phyloP scores from a whole-genome alignment of 331 rosid species.

The Malus hybrid region DNA sequence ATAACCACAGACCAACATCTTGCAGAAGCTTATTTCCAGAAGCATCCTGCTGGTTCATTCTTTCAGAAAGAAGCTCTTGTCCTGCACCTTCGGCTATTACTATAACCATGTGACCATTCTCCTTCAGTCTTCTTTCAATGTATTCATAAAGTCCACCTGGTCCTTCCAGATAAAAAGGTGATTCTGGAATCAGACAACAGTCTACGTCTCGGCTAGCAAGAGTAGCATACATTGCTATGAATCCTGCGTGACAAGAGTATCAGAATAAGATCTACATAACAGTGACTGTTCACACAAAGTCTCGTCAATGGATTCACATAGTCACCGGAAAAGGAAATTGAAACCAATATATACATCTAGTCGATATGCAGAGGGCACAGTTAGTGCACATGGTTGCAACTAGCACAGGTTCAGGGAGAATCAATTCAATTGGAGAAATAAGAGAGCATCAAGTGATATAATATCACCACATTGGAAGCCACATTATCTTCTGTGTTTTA shows the following conservation, averaged over 20 bases:
- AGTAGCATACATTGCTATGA: constrained; percentile 50
- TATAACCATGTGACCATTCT: constrained; percentile 49
- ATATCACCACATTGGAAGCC: not conserved
- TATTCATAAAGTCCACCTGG: constrained; percentile 36
- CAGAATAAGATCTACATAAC: not conserved
- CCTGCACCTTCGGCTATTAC: constrained; percentile 54
- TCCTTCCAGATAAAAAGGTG: constrained; percentile 50
- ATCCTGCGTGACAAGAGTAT: constrained; percentile 17
- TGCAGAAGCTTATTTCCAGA: constrained; percentile 34
- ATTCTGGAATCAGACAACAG: constrained; percentile 54
- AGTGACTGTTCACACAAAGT: not conserved
- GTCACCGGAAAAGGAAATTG: not conserved
- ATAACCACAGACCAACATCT: constrained; percentile 42
- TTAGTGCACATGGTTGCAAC: too few relatives aligned
- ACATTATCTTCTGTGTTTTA: not conserved
- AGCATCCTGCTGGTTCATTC: constrained; percentile 25
- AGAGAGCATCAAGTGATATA: not conserved
- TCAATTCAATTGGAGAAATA: not conserved
- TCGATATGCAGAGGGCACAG: not conserved
- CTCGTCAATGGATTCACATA: not conserved
- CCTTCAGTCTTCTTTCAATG: constrained; percentile 31
- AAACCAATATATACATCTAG: not conserved
- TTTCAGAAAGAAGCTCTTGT: constrained; percentile 31
- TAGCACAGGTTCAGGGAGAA: not conserved
- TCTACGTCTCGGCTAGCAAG: constrained; percentile 51